Conservation (phyloP, 2,329 filamentous ascomycete species). For the Lanzia echinophila region DNA sequence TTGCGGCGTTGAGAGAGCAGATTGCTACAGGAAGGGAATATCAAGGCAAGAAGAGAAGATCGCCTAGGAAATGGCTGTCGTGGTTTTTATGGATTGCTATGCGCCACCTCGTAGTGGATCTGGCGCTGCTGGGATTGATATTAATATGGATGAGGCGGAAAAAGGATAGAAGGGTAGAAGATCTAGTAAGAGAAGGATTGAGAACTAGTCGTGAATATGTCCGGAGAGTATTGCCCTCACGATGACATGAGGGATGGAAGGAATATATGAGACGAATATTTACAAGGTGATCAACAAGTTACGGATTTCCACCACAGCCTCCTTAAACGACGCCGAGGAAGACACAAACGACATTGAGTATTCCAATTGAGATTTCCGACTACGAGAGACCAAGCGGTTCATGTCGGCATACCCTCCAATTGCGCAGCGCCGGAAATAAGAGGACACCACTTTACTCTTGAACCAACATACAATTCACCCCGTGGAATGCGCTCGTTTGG, state of each 20-base stretch:
- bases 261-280: background rate
- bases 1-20: constrained; percentile 87
- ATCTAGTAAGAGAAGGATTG: constrained; percentile 61
- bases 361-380: too few species aligned
- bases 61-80: constrained; percentile 60
- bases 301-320: background rate
- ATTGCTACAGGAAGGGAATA: constrained; percentile 72
- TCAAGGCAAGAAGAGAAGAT: constrained; percentile 57
- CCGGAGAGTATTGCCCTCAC: constrained; percentile 49
- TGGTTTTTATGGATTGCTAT: constrained; percentile 63
- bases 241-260: constrained; percentile 18
- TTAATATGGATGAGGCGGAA: constrained; percentile 66
- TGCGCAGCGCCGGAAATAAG: constrained; percentile 19
- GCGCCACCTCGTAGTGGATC: constrained; percentile 70
- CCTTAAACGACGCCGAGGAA: background rate
- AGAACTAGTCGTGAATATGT: constrained; percentile 51
- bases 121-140: constrained; percentile 57
- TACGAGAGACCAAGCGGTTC: too few species aligned
- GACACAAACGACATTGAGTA: too few species aligned
- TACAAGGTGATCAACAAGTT: background rate
- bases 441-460: constrained; percentile 18
- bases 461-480: constrained; percentile 19
- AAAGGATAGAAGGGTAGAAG: constrained; percentile 66
- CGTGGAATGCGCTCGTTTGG: constrained; percentile 19
- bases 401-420: constrained; percentile 17